Evolutionary conservation across 805 yeast genomes (phyloP).

Genomic region (Maudiozyma pseudohumilis): DNA sequence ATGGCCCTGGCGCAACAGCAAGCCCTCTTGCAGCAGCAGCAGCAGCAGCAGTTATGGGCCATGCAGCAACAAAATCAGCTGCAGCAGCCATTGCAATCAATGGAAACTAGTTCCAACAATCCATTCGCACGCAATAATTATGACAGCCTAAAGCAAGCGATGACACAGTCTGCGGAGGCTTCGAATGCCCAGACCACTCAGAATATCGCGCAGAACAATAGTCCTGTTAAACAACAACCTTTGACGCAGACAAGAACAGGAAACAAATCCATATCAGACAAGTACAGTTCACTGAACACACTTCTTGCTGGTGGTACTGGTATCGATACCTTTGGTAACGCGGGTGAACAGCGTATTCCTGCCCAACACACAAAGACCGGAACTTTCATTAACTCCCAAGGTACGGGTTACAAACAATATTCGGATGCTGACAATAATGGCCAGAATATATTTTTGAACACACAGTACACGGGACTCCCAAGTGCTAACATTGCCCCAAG

Average conservation of each 20-base stretch:
- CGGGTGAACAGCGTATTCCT: constrained; percentile 55
- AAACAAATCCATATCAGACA: constrained; percentile 45
- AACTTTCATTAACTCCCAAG: constrained; percentile 77
- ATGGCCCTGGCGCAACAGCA: constrained; percentile 23
- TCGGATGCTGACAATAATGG: constrained; percentile 21
- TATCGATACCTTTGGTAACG: constrained; percentile 65
- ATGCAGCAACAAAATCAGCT: constrained; percentile 1
- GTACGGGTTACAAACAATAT: constrained; percentile 63
- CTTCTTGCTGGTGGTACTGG: constrained; percentile 83
- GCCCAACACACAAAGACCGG: constrained; percentile 84
- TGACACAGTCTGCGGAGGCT: constrained; percentile 5
- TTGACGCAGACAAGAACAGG: constrained; percentile 42
- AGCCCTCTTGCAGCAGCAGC: constrained; percentile 23
- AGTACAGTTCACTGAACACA: constrained; percentile 63
- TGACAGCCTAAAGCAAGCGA: constrained; percentile 8
- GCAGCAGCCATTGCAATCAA: background rate
- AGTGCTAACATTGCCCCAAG: constrained; percentile 61
- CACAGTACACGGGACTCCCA: constrained; percentile 68
- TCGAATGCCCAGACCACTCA: background rate
- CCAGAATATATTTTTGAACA: constrained; percentile 35
- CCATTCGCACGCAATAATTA: constrained; percentile 47
- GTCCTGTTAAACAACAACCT: constrained; percentile 25
- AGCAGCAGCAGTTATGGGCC: constrained; percentile 21
- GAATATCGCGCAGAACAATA: background rate
- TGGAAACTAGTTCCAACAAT: constrained; percentile 57